A percentile compares a stretch with the other conserved stretches of the same genome.
phyloP scores from a whole-genome alignment of 169 alveolate species.

The Cryptosporidium baileyi region DNA sequence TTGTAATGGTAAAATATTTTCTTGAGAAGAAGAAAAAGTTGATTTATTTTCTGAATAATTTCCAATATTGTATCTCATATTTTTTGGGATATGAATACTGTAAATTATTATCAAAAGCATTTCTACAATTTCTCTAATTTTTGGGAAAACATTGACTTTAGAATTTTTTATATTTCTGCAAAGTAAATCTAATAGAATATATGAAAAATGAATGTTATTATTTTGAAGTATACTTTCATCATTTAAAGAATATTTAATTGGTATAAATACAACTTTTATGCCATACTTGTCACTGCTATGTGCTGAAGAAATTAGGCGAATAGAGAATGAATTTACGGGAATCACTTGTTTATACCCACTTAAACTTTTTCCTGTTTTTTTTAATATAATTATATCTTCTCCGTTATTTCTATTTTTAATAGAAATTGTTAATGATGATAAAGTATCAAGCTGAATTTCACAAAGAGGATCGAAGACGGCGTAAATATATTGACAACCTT shows the following conservation, averaged over 20 bases:
- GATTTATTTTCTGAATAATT: no score
- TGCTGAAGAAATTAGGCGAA: slow-evolving; percentile 4
- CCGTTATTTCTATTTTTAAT: slow-evolving; percentile 26
- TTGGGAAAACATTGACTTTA: background rate
- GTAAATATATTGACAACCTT: slow-evolving; percentile 61
- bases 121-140: background rate
- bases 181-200: slow-evolving; percentile 23
- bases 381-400: background rate
- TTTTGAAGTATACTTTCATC: slow-evolving; percentile 3
- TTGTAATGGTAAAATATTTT: background rate
- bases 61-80: no score
- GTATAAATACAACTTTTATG: slow-evolving; percentile 14
- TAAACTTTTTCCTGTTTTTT: background rate
- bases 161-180: background rate
- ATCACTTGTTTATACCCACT: slow-evolving; percentile 18
- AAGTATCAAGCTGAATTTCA: slow-evolving; percentile 67
- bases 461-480: slow-evolving; percentile 72
- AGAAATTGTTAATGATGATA: slow-evolving; percentile 42
- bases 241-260: background rate
- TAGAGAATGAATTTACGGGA: background rate
- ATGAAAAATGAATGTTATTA: slow-evolving; percentile 33
- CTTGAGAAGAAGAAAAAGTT: no score
- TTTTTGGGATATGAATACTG: background rate
- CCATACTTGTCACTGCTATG: slow-evolving; percentile 12
- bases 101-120: background rate